Percentiles rank a stretch among this genome's conserved stretches.
These are phyloP conservation scores for Sphaerostilbella broomeana DNA, from an alignment of 2,329 filamentous ascomycete genomes.

Conservation along the genomic window DNA sequence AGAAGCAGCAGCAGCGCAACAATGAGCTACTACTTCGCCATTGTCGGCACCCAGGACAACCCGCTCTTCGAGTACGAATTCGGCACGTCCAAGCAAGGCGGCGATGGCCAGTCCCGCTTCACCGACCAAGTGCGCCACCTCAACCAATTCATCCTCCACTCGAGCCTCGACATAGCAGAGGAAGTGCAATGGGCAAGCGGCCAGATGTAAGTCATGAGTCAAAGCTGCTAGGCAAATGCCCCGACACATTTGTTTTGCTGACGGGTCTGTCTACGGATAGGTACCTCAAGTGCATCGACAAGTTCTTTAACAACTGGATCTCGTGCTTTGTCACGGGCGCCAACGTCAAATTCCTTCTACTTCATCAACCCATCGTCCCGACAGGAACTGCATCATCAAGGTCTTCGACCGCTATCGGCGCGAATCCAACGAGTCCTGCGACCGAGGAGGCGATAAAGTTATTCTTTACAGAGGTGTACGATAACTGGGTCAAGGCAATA, in stretches of 20 bases:
- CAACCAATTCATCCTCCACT: slow-evolving; percentile 97
- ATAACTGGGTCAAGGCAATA: slow-evolving; percentile 91
- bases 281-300: slow-evolving; percentile 95
- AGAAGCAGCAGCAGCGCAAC: slow-evolving; percentile 24
- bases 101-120: slow-evolving; percentile 87
- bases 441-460: slow-evolving; percentile 93
- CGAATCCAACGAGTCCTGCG: slow-evolving; percentile 80
- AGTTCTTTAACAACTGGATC: slow-evolving; percentile 92
- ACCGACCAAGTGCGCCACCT: slow-evolving; percentile 81
- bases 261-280: slow-evolving; percentile 34
- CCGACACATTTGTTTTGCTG: background rate
- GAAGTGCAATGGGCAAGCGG: slow-evolving; percentile 90
- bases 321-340: slow-evolving; percentile 90
- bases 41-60: slow-evolving; percentile 91
- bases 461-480: slow-evolving; percentile 94
- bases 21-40: slow-evolving; percentile 99
- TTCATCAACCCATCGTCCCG: slow-evolving; percentile 66
- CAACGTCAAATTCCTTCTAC: slow-evolving; percentile 88
- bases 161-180: slow-evolving; percentile 88
- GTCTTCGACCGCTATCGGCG: slow-evolving; percentile 64
- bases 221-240: background rate
- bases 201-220: slow-evolving; percentile 56
- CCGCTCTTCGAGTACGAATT: slow-evolving; percentile 97
- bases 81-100: slow-evolving; percentile 90
- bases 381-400: slow-evolving; percentile 39